phyloP scores from a whole-genome alignment of 2,329 filamentous ascomycete species.

The Cladosporium sphaerospermum region DNA sequence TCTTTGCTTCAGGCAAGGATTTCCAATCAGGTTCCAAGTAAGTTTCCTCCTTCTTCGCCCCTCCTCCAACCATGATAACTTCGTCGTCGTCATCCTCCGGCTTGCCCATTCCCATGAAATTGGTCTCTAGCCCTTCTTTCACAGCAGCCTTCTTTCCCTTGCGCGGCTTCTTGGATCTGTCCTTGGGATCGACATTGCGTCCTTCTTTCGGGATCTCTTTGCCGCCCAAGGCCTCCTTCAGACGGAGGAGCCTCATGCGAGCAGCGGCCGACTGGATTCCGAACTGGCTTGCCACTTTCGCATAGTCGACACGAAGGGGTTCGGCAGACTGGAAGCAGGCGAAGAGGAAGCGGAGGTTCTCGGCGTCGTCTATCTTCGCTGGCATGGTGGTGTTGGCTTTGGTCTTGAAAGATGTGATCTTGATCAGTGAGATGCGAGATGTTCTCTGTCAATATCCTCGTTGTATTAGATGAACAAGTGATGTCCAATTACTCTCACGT shows the following conservation, averaged over 20 bases:
- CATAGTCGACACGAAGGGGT: constrained; percentile 13
- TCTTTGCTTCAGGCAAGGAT: neutral
- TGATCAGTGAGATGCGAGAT: too few species aligned
- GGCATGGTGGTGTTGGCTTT: constrained; percentile 12
- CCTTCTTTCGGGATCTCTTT: neutral
- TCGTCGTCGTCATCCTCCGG: constrained; percentile 11
- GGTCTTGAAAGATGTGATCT: neutral
- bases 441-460: neutral
- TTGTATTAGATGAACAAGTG: neutral
- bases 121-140: constrained; percentile 17
- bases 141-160: neutral
- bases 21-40: constrained; percentile 3
- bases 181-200: neutral
- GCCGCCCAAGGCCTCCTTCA: constrained; percentile 9
- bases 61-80: neutral
- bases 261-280: constrained; percentile 15
- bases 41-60: constrained; percentile 7
- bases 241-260: constrained; percentile 15
- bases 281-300: constrained; percentile 14
- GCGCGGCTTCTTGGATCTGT: neutral
- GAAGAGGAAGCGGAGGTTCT: constrained; percentile 16
- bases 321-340: constrained; percentile 14
- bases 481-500: too few species aligned
- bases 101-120: constrained; percentile 16
- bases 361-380: constrained; percentile 15